Conservation (phyloP, 208 protist genomes). For the Angomonas deanei region DNA sequence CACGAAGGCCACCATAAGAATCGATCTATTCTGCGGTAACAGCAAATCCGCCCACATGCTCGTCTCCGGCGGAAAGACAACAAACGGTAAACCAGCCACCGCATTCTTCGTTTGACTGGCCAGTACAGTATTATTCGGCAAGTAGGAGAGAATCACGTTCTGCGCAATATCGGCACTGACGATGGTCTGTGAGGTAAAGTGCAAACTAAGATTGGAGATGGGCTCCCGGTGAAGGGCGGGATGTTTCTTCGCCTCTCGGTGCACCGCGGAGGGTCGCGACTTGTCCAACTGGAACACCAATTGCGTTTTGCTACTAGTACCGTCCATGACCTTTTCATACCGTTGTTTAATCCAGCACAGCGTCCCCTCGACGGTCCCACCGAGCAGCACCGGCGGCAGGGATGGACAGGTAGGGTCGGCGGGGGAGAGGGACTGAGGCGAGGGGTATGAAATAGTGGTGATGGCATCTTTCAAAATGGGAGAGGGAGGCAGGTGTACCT, state of each 20-base stretch:
- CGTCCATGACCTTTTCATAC: too few species aligned
- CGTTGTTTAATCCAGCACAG: neutral
- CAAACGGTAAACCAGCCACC: neutral
- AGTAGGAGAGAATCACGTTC: slow-evolving; percentile 57
- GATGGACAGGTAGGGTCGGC: neutral
- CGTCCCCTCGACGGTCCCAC: neutral
- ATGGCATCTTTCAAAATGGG: slow-evolving; percentile 1
- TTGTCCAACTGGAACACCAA: neutral
- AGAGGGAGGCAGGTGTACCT: neutral
- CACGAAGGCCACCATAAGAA: too few species aligned
- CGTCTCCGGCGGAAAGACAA: neutral
- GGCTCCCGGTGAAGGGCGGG: slow-evolving; percentile 69
- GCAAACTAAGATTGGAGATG: slow-evolving; percentile 59
- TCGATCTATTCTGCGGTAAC: too few species aligned
- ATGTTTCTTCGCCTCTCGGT: slow-evolving; percentile 7
- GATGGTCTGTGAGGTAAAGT: slow-evolving; percentile 33
- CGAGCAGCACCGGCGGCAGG: neutral
- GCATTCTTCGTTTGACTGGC: too few species aligned
- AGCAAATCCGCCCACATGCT: too few species aligned
- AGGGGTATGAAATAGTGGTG: neutral
- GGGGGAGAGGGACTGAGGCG: neutral
- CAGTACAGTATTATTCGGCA: slow-evolving; percentile 32
- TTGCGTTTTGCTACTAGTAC: neutral
- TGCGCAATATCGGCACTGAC: slow-evolving; percentile 78
- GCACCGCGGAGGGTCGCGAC: neutral